Base-by-base conservation (phyloP, 2,329 filamentous ascomycete species). In the Lasiodiplodia theobromae region DNA sequence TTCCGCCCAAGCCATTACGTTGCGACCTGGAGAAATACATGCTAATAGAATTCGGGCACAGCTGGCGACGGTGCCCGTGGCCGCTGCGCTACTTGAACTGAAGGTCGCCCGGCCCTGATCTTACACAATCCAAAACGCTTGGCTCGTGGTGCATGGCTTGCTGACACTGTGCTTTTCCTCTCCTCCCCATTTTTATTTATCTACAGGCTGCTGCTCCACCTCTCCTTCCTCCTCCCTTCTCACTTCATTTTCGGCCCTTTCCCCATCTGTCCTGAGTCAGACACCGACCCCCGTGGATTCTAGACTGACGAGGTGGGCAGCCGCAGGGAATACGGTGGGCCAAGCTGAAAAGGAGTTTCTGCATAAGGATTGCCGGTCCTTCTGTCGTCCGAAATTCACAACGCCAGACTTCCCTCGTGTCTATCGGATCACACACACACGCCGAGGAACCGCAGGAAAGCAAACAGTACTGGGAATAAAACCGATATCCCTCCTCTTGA, bases 81-180 rank as follows among this genome's bases (percentile, higher is more conserved):
- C 60, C 60, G 25, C 31, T 52, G 60, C 60, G 60, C 60, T 53
- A 64, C 51, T 49, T 64, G 60, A 64, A 25, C 60, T 63, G 58
- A 51, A 23, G 37, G 18, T 51, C 58, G 21, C 58, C 60, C 44
- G 60, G 60, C 44, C 47, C 51, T 38, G 44, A 21, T 52, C 60
- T 34, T 37, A 38, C 44, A 64, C 44, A 38, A 63, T 44, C 58
- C 60, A 64, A 64, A 51, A 64, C 12, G 60, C 60, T 52, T 64
- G 60, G 47, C 60, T 25, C 12, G 37, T 38, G 44, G 18, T 64
- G 16, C 47, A 47, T 49, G 47, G 60, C 31, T 25, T 64, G 28
- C 60, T 64, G 28, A 51, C 60, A 31, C 28, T 38, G 47, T 47
- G n/a, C 21, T n/a, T 47, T 16, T 10, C 10, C 18, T 7, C 40